A percentile compares a stretch with the other conserved stretches of the same genome.
Evolutionary conservation across 345 rosid species (phyloP).

Genomic region (Heritiera fomes): DNA sequence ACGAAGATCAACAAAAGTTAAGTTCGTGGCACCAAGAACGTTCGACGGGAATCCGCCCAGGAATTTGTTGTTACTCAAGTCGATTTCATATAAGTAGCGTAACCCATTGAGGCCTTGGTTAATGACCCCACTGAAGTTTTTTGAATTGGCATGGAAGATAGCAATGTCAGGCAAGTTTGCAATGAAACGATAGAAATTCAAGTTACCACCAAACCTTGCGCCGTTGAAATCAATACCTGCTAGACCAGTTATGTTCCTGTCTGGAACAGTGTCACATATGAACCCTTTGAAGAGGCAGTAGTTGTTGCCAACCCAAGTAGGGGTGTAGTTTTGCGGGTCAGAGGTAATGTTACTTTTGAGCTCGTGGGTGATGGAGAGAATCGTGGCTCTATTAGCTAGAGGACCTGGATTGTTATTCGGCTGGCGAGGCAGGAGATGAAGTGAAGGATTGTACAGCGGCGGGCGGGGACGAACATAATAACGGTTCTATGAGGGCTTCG

Average conservation of each 20-base stretch:
- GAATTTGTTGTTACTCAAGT: slow-evolving; percentile 37
- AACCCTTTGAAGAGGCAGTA: slow-evolving; percentile 38
- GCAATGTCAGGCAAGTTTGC: slow-evolving; percentile 33
- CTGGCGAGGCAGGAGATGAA: slow-evolving; percentile 8
- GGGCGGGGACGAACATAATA: slow-evolving; percentile 10
- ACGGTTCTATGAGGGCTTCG: slow-evolving; percentile 11
- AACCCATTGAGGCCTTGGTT: not conserved
- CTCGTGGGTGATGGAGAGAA: slow-evolving; percentile 18
- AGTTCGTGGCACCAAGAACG: slow-evolving; percentile 23
- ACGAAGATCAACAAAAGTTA: slow-evolving; percentile 29
- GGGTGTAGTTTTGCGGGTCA: slow-evolving; percentile 25
- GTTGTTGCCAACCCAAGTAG: slow-evolving; percentile 36
- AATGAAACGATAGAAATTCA: slow-evolving; percentile 34
- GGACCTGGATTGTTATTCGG: slow-evolving; percentile 20
- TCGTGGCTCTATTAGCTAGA: slow-evolving; percentile 10
- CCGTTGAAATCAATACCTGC: slow-evolving; percentile 40
- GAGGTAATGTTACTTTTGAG: slow-evolving; percentile 30
- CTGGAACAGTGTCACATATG: slow-evolving; percentile 34
- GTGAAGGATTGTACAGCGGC: slow-evolving; percentile 9
- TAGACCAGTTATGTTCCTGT: slow-evolving; percentile 23
- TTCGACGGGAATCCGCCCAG: slow-evolving; percentile 23
- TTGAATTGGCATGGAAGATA: slow-evolving; percentile 45
- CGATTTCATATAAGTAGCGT: slow-evolving; percentile 31
- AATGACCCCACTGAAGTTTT: slow-evolving; percentile 32
- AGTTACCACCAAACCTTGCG: slow-evolving; percentile 24